Base-by-base conservation (phyloP, 2,329 filamentous ascomycete genomes). In the Tothia fuscella region DNA sequence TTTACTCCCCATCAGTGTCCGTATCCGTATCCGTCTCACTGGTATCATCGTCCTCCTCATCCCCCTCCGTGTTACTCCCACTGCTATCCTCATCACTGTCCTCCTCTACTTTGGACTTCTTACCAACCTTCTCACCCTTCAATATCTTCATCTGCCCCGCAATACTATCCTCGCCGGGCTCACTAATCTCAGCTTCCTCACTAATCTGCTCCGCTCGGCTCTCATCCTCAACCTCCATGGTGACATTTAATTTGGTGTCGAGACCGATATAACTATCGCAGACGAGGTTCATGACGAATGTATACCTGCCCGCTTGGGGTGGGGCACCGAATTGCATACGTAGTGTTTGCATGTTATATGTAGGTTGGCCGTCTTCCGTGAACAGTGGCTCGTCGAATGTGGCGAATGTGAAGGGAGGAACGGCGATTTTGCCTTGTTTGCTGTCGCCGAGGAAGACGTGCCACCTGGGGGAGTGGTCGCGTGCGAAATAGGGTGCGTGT, bases 261-360 rank as follows among this genome's bases (percentile, higher is more conserved):
- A 95, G 86, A 34, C 91, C 91, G 34, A 98, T 71, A 54, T 98
- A 98, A 56, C 84, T 88, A 63, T 98, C 91, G 56, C 88, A 95
- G 41, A 96, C 71, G 48, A 95, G 69, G 61, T 96, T 82, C 78
- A 96, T 83, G 47, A 87, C 82, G 58, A 98, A 98, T 1, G 83
- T 88, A 65, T 94, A 98, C 60, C 88, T 82, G 34, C 89, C 91
- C 4, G 85, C 76, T 58, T 94, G 84, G 19, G 89, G 87, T 32
- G 91, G 91, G 2, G 91, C 89, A 50, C 89, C 85, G 62, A 98
- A 98, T 60, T 95, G 86, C 60, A 93, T 89, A 71, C 94, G 96
- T 55, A 96, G 70, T 3, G 91, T 98, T 62, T 96, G 88, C 65
- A 98, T 80, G 54, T 88, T 81, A 66, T 85, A 98, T 2, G 91